A percentile compares a stretch with the other conserved stretches of the same genome.
Evolutionary conservation across 257 asterid genomes (phyloP).

Genomic region (Solanum corneliomulleri): DNA sequence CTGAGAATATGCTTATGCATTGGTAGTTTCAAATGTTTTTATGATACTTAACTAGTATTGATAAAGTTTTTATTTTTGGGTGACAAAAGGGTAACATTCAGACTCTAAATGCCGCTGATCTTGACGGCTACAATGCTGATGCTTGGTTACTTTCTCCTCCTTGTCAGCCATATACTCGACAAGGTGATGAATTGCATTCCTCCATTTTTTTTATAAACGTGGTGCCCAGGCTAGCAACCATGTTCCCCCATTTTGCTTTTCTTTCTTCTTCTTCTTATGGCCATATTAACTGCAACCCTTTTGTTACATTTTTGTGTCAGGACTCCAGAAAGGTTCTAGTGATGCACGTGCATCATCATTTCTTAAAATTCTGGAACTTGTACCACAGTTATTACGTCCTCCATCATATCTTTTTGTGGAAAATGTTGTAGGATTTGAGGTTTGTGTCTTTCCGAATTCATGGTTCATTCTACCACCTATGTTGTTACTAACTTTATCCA

Average conservation of each 20-base stretch:
- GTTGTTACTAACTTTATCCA: neutral
- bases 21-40: neutral
- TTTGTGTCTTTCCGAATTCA: conserved; percentile 9
- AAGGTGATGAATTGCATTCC: conserved; percentile 40
- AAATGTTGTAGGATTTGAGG: conserved; percentile 99
- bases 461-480: neutral
- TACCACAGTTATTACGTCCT: conserved; percentile 54
- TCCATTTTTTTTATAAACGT: neutral
- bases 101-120: conserved; percentile 72
- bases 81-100: conserved; percentile 83
- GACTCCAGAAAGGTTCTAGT: conserved; percentile 84
- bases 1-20: neutral
- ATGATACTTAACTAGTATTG: neutral
- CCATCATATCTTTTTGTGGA: conserved; percentile 85
- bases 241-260: neutral
- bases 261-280: neutral
- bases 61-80: conserved; percentile 3
- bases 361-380: conserved; percentile 69
- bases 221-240: neutral
- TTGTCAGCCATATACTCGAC: conserved; percentile 96
- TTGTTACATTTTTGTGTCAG: conserved; percentile 23
- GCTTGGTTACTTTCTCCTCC: conserved; percentile 95
- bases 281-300: neutral
- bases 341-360: conserved; percentile 95
- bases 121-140: conserved; percentile 64